Base-by-base conservation (phyloP, 1,284 basidiomycete species). In the Cutaneotrichosporon arboriforme region DNA sequence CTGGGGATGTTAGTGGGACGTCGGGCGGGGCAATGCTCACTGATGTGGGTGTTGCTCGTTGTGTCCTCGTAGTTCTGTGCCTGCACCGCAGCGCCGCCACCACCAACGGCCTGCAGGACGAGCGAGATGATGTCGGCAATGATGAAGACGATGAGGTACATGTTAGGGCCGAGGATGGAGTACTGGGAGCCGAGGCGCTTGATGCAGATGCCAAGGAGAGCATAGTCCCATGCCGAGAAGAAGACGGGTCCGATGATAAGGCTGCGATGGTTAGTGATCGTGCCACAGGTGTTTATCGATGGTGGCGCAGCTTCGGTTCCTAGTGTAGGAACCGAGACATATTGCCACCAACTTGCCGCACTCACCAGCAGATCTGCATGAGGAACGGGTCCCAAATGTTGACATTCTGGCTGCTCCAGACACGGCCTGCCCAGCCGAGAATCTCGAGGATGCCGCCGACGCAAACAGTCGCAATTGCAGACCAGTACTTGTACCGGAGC, bases 381-480 rank as follows among this genome's bases (percentile, higher is more conserved):
- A 80, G 69, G 54, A 69, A 73, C 5, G 67, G 66, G n/a, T 63
- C 53, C 20, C 63, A 56, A 14, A 48, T 22, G 7, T 58, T 34
- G 9, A 65, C 53, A 45, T 70, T 65, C 44, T 63, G 44, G 37
- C 37, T 40, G 14, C 58, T 63, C 69, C 69, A 71, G 20, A 65
- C 52, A 17, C 70, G 57, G 2, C 56, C 70, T 0, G 63, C 57
- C 67, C 69, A 71, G 2, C 70, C 70, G 12, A 82, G 57, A 14
- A 81, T 60, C 66, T 86, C 84, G 3, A 79, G 66, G 1, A 77
- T n/a, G 9, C 80, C 81, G 31, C 78, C 78, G 0, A 81, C 63
- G 15, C 78, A 69, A 8, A 79, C 76, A 1, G 83, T 84, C 0
- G 78, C 79, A 37, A 83, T 63, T 9, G 82, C 66, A 70, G 78